Conservation (phyloP, 2,329 filamentous ascomycete genomes). For the Dichotomopilus funicola region DNA sequence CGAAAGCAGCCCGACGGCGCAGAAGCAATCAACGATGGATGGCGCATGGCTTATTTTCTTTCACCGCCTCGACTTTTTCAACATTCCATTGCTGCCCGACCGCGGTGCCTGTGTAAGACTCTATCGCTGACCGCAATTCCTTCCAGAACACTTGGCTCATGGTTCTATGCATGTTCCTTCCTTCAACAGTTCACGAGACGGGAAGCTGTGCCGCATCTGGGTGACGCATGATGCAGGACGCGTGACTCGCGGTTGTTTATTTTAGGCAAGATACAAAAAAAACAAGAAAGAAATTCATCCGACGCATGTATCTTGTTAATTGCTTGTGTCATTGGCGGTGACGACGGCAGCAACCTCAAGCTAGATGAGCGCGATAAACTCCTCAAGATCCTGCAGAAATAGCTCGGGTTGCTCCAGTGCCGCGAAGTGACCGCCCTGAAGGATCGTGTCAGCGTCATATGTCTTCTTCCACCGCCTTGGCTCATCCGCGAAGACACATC, state of each 20-base stretch:
- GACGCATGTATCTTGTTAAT: not conserved
- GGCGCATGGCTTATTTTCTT: not conserved
- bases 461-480: not conserved
- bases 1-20: constrained; percentile 4
- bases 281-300: not conserved
- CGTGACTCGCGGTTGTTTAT: too few relatives aligned
- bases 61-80: not conserved
- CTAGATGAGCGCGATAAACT: constrained; percentile 20
- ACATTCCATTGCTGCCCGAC: not conserved
- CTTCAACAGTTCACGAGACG: too few relatives aligned
- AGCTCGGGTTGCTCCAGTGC: constrained; percentile 24
- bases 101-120: not conserved
- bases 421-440: constrained; percentile 48
- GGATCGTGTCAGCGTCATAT: not conserved
- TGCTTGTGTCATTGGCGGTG: not conserved
- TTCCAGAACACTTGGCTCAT: not conserved
- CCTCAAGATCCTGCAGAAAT: constrained; percentile 38
- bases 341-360: not conserved
- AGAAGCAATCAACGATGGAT: not conserved
- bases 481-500: too few relatives aligned
- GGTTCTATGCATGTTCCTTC: too few relatives aligned
- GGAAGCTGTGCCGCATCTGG: too few relatives aligned
- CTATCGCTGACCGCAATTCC: too few relatives aligned
- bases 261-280: too few relatives aligned
- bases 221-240: too few relatives aligned